A percentile compares a stretch with the other conserved stretches of the same genome.
These are phyloP conservation scores for Xylaria arbuscula DNA, from an alignment of 2,329 filamentous ascomycete species.

Conservation along the genomic window DNA sequence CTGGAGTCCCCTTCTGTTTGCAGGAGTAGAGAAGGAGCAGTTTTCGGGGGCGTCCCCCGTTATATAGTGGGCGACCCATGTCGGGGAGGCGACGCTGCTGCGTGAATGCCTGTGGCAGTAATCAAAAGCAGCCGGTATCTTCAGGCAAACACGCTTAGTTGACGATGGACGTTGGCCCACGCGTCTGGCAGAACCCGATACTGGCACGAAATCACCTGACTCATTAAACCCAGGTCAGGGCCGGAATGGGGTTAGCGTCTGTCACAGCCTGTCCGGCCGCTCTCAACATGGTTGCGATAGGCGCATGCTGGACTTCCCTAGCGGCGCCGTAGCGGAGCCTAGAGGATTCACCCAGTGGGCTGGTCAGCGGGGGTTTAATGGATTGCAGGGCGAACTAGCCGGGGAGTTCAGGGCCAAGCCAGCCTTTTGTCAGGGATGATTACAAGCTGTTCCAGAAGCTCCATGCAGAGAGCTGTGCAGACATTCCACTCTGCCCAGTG, in stretches of 20 bases:
- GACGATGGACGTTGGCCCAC: slow-evolving; percentile 47
- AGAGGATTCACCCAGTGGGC: slow-evolving; percentile 39
- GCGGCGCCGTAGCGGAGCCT: slow-evolving; percentile 31
- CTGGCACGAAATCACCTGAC: slow-evolving; percentile 48
- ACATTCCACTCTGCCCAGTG: not conserved
- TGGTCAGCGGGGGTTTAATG: slow-evolving; percentile 40
- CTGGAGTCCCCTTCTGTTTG: slow-evolving; percentile 39
- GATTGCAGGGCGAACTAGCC: slow-evolving; percentile 38
- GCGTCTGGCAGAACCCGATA: slow-evolving; percentile 46
- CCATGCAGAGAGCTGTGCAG: not conserved
- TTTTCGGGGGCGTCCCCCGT: slow-evolving; percentile 36
- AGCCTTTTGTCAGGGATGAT: slow-evolving; percentile 36
- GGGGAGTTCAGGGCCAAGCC: slow-evolving; percentile 32
- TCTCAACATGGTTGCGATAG: slow-evolving; percentile 37
- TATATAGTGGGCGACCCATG: slow-evolving; percentile 42
- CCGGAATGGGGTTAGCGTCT: slow-evolving; percentile 40
- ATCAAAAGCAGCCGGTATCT: slow-evolving; percentile 35
- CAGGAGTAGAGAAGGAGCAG: slow-evolving; percentile 39
- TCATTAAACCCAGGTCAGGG: slow-evolving; percentile 24
- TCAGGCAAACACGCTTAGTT: slow-evolving; percentile 49
- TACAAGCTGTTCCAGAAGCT: slow-evolving; percentile 35
- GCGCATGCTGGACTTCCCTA: slow-evolving; percentile 21
- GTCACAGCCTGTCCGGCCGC: slow-evolving; percentile 28
- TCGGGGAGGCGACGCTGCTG: slow-evolving; percentile 31
- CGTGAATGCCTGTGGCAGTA: slow-evolving; percentile 35